Evolutionary conservation across 225 moss, liverwort and hornwort genomes (phyloP).

Genomic region (Straminergon stramineum): DNA sequence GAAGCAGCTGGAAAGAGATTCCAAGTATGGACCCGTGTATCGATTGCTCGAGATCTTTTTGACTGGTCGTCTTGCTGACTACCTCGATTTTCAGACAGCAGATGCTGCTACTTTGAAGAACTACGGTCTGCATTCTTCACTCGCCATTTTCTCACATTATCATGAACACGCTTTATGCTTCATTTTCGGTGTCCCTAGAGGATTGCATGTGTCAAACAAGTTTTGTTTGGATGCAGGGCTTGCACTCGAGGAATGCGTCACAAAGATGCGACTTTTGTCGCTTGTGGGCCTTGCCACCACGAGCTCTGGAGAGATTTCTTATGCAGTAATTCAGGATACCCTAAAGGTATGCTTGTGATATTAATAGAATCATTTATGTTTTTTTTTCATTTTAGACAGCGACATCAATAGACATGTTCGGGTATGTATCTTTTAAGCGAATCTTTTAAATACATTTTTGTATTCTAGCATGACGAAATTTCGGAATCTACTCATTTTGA

Average conservation of each 20-base stretch:
- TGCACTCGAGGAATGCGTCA: conserved; percentile 78
- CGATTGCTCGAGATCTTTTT: conserved; percentile 83
- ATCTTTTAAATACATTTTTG: background rate
- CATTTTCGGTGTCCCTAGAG: background rate
- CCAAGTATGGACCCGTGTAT: conserved; percentile 64
- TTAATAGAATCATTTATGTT: background rate
- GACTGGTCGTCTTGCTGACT: conserved; percentile 67
- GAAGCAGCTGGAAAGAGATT: conserved; percentile 65
- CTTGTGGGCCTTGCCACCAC: conserved; percentile 84
- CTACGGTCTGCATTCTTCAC: conserved; percentile 38
- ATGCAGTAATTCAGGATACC: conserved; percentile 71
- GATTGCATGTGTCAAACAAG: background rate
- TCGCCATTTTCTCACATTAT: background rate
- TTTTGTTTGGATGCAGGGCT: conserved; percentile 47
- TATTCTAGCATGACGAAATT: background rate
- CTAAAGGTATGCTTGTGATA: conserved; percentile 47
- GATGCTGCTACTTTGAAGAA: conserved; percentile 55
- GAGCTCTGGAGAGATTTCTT: conserved; percentile 73
- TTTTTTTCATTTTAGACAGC: background rate
- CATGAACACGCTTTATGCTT: background rate
- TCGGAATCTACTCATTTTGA: background rate
- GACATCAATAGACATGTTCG: background rate
- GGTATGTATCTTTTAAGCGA: background rate
- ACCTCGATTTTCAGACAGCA: conserved; percentile 70
- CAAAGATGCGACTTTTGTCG: conserved; percentile 90